phyloP scores from a whole-genome alignment of 2,329 filamentous ascomycete genomes.

The Tolypocladium inflatum region DNA sequence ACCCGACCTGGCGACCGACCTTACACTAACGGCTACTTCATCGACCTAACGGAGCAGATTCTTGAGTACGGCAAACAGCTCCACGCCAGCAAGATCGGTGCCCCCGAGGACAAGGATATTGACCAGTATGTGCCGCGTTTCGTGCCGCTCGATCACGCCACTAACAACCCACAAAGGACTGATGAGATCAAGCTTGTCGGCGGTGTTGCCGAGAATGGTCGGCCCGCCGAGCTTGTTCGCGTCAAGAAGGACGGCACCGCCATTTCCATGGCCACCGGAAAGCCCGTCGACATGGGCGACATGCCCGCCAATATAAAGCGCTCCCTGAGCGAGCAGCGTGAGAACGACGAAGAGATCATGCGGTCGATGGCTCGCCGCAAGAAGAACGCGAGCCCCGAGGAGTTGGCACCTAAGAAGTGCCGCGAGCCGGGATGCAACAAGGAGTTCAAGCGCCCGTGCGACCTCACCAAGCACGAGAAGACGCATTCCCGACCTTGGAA shows the following conservation, averaged over 20 bases:
- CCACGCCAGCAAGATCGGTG: constrained; percentile 56
- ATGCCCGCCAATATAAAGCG: constrained; percentile 50
- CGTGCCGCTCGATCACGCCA: constrained; percentile 15
- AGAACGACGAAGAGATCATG: constrained; percentile 73
- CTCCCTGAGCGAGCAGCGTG: constrained; percentile 57
- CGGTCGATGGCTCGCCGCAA: constrained; percentile 94
- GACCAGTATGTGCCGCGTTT: constrained; percentile 40
- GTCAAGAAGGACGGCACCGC: constrained; percentile 71
- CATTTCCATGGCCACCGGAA: constrained; percentile 65
- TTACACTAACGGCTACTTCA: constrained; percentile 93
- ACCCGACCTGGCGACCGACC: constrained; percentile 75
- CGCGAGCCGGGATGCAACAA: constrained; percentile 70
- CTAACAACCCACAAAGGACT: constrained; percentile 22
- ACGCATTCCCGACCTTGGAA: constrained; percentile 96
- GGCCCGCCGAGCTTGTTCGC: constrained; percentile 74
- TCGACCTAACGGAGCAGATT: constrained; percentile 92
- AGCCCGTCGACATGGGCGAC: constrained; percentile 49
- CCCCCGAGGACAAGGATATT: constrained; percentile 48
- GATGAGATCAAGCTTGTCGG: constrained; percentile 75
- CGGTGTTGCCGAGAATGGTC: constrained; percentile 72
- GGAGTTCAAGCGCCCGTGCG: constrained; percentile 93
- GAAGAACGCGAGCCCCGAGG: constrained; percentile 82
- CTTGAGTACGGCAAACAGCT: constrained; percentile 81
- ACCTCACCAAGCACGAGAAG: constrained; percentile 96
- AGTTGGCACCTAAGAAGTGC: constrained; percentile 73